These are phyloP conservation scores for Bipolaris cookei DNA, from an alignment of 2,329 filamentous ascomycete species.

Conservation along the genomic window DNA sequence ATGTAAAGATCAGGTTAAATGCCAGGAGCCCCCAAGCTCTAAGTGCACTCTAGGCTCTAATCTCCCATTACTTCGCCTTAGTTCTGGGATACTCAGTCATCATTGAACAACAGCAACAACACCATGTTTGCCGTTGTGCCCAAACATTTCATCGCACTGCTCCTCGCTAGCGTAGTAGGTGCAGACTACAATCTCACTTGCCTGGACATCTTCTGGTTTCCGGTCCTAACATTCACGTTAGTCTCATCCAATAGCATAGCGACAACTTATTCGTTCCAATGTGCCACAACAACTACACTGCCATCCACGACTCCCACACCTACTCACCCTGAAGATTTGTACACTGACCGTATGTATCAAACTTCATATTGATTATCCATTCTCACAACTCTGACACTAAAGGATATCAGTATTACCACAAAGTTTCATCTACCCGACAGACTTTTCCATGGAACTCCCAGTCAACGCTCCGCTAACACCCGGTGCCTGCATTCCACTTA, in stretches of 20 bases:
- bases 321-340: neutral
- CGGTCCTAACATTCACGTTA: constrained; percentile 1
- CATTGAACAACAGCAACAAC: neutral
- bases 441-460: constrained; percentile 28
- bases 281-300: neutral
- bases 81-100: too few relatives aligned
- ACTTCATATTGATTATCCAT: too few relatives aligned
- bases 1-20: neutral
- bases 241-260: constrained; percentile 9
- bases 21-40: neutral
- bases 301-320: constrained; percentile 28
- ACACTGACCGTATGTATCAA: neutral
- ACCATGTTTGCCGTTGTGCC: neutral
- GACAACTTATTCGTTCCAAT: constrained; percentile 12
- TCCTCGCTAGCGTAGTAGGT: neutral
- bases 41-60: neutral
- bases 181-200: constrained; percentile 12
- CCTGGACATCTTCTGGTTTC: constrained; percentile 1
- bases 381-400: neutral
- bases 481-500: constrained; percentile 3
- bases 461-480: constrained; percentile 24
- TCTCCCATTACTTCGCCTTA: neutral
- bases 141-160: neutral
- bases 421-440: neutral
- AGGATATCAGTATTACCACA: too few relatives aligned